phyloP scores from a whole-genome alignment of 495 filamentous ascomycete genomes.

The Mycothermus thermophilus region DNA sequence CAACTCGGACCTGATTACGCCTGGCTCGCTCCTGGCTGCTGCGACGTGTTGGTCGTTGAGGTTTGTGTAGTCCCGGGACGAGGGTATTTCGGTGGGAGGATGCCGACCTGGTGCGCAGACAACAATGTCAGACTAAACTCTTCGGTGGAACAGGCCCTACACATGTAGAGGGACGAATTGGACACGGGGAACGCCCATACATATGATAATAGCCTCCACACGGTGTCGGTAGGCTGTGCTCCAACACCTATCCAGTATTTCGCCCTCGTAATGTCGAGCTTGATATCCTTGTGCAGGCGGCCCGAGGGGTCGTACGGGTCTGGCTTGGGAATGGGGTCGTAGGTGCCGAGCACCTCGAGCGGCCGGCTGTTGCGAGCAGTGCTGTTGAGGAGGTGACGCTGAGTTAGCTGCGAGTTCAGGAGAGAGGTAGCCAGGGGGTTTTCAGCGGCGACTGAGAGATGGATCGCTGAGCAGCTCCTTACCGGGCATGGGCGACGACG shows the following conservation, averaged over 20 bases:
- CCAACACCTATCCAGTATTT: conserved; percentile 96
- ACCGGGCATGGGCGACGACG: conserved; percentile 92
- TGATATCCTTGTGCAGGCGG: conserved; percentile 72
- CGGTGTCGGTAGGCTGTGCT: conserved; percentile 80
- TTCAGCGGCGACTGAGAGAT: background rate
- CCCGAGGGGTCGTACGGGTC: conserved; percentile 52
- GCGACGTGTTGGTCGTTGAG: background rate
- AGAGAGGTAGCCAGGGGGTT: background rate
- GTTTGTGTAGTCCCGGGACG: background rate
- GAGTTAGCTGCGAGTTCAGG: background rate
- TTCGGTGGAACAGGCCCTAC: too few species aligned
- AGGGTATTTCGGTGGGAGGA: conserved; percentile 34
- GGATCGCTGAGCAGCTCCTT: conserved; percentile 16
- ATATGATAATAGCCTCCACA: conserved; percentile 70
- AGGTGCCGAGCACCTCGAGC: conserved; percentile 88
- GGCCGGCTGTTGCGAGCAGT: conserved; percentile 74
- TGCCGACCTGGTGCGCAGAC: conserved; percentile 39
- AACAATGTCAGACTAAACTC: too few species aligned
- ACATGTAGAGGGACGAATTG: too few species aligned
- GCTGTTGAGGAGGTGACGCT: conserved; percentile 21
- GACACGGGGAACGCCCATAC: too few species aligned
- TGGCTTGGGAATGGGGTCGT: conserved; percentile 74
- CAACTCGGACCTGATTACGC: too few species aligned
- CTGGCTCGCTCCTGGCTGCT: background rate
- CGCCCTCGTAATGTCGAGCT: conserved; percentile 64